phyloP scores from a whole-genome alignment of 228 moss, liverwort and hornwort genomes.

The Sphagnum fallax region DNA sequence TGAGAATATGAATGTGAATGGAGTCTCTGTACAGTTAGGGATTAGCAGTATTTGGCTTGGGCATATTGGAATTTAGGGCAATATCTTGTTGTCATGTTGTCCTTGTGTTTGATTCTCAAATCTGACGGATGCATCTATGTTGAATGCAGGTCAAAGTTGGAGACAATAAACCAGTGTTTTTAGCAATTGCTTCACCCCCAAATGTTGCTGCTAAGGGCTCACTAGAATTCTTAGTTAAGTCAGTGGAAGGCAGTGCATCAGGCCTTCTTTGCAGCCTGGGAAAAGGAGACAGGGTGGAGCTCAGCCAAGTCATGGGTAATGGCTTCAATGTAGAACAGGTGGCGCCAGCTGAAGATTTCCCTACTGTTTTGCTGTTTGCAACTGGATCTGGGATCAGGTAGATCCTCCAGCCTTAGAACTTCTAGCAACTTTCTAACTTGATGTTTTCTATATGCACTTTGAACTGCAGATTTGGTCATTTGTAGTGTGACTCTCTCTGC shows the following conservation, averaged over 20 bases:
- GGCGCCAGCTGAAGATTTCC: conserved; percentile 53
- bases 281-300: conserved; percentile 83
- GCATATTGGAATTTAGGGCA: too few species aligned
- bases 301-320: conserved; percentile 91
- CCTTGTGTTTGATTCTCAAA: too few species aligned
- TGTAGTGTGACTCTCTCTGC: background rate
- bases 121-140: too few species aligned
- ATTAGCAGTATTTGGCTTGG: too few species aligned
- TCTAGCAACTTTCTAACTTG: background rate
- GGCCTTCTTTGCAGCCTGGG: conserved; percentile 62
- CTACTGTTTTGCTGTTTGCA: conserved; percentile 81
- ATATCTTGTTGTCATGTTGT: too few species aligned
- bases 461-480: background rate
- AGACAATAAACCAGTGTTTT: conserved; percentile 79
- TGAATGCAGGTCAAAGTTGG: conserved; percentile 66
- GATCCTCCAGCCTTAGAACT: background rate
- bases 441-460: background rate
- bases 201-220: conserved; percentile 54
- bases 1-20: too few species aligned
- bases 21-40: too few species aligned
- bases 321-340: conserved; percentile 74
- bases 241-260: conserved; percentile 80
- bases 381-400: conserved; percentile 99
- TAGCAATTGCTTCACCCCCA: conserved; percentile 90
- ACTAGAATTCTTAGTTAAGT: conserved; percentile 87